phyloP scores from a whole-genome alignment of 305 asterid genomes.

The Fraxinus sp. region DNA sequence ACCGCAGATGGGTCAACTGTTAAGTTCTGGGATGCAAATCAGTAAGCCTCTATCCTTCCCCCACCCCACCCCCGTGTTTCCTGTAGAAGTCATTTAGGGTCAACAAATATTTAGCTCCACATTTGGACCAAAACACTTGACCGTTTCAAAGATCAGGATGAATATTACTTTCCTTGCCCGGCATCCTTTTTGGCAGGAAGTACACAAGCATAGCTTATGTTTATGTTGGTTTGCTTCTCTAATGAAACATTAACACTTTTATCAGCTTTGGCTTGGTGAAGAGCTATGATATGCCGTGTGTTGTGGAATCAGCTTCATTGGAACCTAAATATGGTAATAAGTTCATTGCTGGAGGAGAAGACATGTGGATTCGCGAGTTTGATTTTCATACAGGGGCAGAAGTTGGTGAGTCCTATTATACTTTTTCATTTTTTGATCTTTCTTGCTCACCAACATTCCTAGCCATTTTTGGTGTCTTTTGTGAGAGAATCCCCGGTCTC shows the following conservation, averaged over 20 bases:
- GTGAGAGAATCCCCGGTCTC: neutral
- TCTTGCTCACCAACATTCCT: neutral
- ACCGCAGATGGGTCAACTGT: slow-evolving; percentile 86
- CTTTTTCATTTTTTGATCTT: neutral
- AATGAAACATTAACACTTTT: neutral
- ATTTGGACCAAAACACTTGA: neutral
- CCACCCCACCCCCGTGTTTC: neutral
- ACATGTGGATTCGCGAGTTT: slow-evolving; percentile 86
- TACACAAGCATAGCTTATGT: neutral
- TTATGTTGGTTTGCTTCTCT: neutral
- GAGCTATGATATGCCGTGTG: slow-evolving; percentile 84
- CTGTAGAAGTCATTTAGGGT: neutral
- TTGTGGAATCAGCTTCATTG: slow-evolving; percentile 85
- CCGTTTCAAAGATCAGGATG: neutral
- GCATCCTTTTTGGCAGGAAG: neutral
- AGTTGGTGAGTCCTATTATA: slow-evolving; percentile 50
- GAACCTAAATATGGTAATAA: slow-evolving; percentile 88
- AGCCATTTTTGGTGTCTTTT: neutral
- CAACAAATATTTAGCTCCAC: neutral
- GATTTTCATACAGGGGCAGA: slow-evolving; percentile 88
- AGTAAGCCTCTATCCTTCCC: slow-evolving; percentile 41
- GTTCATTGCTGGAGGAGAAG: slow-evolving; percentile 96
- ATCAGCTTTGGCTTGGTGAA: slow-evolving; percentile 87
- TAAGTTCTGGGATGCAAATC: slow-evolving; percentile 97
- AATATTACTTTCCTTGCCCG: neutral